Percentiles rank a stretch among this genome's conserved stretches.
Conservation (phyloP, 768 basidiomycete genomes). For the Pleurotus giganteus region DNA sequence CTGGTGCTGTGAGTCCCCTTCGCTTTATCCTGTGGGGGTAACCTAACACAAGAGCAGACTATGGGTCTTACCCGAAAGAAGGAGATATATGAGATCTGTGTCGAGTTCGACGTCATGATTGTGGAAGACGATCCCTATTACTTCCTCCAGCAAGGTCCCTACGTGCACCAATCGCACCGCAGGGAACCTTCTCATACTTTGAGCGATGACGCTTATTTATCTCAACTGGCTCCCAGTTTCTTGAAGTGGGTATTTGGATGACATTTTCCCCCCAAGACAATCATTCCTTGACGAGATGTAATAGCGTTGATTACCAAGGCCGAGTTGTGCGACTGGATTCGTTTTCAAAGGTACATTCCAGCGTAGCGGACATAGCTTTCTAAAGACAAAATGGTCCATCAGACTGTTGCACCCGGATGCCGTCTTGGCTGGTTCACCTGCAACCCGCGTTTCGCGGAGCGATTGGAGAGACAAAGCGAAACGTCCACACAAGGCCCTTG, state of each 20-base stretch:
- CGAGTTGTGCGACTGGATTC: constrained; percentile 83
- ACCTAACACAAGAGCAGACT: constrained; percentile 36
- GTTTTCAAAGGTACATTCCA: constrained; percentile 61
- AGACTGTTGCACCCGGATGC: constrained; percentile 79
- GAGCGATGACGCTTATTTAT: constrained; percentile 46
- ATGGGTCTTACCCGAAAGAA: constrained; percentile 66
- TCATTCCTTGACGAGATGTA: not conserved
- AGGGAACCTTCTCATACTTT: constrained; percentile 8
- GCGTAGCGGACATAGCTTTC: not conserved
- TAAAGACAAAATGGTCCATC: not conserved
- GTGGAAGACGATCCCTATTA: constrained; percentile 85
- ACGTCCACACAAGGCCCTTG: constrained; percentile 66
- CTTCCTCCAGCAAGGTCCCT: constrained; percentile 65
- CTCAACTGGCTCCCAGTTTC: constrained; percentile 58
- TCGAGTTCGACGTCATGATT: constrained; percentile 65
- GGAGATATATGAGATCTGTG: constrained; percentile 76
- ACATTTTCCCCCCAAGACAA: not conserved
- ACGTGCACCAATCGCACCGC: constrained; percentile 42
- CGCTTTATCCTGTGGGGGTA: not conserved
- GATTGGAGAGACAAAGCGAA: constrained; percentile 71
- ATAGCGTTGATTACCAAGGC: constrained; percentile 71
- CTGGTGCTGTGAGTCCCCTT: constrained; percentile 54
- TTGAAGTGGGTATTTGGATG: constrained; percentile 37
- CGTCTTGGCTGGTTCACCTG: constrained; percentile 82
- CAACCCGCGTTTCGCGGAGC: constrained; percentile 72